phyloP scores from a whole-genome alignment of 768 basidiomycete species.

The Tricholoma terreum region DNA sequence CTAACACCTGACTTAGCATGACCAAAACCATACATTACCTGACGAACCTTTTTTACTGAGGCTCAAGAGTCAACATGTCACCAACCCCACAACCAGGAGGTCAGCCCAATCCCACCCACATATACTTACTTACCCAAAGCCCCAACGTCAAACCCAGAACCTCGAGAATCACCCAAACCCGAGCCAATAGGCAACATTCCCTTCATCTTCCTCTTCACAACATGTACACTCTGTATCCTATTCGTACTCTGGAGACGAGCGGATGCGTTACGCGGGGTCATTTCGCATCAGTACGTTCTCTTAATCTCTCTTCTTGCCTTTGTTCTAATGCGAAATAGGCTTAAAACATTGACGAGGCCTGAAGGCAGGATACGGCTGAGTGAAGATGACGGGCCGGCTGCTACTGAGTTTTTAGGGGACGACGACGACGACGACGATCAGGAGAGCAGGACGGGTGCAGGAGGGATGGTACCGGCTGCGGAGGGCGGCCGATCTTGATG shows the following conservation, averaged over 20 bases:
- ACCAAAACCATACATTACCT: too few relatives aligned
- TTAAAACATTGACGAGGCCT: conserved; percentile 50
- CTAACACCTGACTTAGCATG: too few relatives aligned
- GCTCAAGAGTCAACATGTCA: too few relatives aligned
- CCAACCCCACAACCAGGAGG: conserved; percentile 17
- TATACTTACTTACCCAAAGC: too few relatives aligned
- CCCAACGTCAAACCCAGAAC: too few relatives aligned
- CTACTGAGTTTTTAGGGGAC: conserved; percentile 60
- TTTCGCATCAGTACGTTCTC: conserved; percentile 56
- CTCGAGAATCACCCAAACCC: conserved; percentile 56
- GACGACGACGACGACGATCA: conserved; percentile 50
- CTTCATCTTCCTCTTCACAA: conserved; percentile 53
- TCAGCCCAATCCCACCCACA: not conserved
- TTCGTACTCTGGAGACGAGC: conserved; percentile 66
- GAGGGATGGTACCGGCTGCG: too few relatives aligned
- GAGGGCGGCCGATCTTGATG: too few relatives aligned
- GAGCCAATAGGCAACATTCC: conserved; percentile 60
- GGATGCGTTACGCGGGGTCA: conserved; percentile 50
- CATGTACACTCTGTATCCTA: conserved; percentile 52
- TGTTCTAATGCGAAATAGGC: too few relatives aligned
- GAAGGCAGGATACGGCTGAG: conserved; percentile 67
- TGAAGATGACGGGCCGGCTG: conserved; percentile 69
- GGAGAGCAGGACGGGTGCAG: too few relatives aligned
- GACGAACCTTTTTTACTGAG: too few relatives aligned
- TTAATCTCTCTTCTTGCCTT: not conserved